Evolutionary conservation across 805 yeast genomes (phyloP).

Genomic region (Cyberlindnera mycetangii): DNA sequence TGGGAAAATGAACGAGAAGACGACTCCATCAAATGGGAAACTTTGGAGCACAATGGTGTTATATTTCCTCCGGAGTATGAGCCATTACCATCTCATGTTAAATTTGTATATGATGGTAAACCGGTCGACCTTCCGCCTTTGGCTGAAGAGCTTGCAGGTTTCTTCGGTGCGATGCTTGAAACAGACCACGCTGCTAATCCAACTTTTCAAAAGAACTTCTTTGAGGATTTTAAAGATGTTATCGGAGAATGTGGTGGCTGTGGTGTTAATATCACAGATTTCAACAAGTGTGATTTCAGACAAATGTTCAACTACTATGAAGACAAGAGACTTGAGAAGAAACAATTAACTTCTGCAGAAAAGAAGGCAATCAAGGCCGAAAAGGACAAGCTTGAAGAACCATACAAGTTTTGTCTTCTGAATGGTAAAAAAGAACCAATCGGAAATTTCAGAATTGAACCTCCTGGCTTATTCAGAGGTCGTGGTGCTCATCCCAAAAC

Average conservation of each 20-base stretch:
- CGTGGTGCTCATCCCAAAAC: slow-evolving; percentile 97
- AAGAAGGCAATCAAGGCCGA: slow-evolving; percentile 71
- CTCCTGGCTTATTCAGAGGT: slow-evolving; percentile 94
- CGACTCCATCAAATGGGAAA: slow-evolving; percentile 81
- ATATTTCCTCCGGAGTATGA: slow-evolving; percentile 91
- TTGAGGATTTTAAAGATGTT: slow-evolving; percentile 69
- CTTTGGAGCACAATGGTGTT: slow-evolving; percentile 86
- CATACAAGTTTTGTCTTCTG: slow-evolving; percentile 71
- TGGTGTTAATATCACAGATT: slow-evolving; percentile 48
- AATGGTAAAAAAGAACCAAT: slow-evolving; percentile 91
- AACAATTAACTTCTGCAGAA: slow-evolving; percentile 63
- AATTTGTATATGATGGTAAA: slow-evolving; percentile 69
- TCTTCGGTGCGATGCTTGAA: slow-evolving; percentile 83
- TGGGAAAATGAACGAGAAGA: slow-evolving; percentile 76
- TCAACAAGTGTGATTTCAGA: slow-evolving; percentile 73
- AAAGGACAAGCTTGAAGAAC: slow-evolving; percentile 74
- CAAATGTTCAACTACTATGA: slow-evolving; percentile 74
- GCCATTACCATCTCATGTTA: slow-evolving; percentile 76
- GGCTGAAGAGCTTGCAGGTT: slow-evolving; percentile 97
- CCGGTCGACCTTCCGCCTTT: slow-evolving; percentile 71
- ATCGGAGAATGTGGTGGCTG: slow-evolving; percentile 70
- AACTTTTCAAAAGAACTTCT: slow-evolving; percentile 82
- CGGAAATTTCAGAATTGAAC: slow-evolving; percentile 92
- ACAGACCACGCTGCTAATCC: slow-evolving; percentile 89
- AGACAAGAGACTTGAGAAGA: slow-evolving; percentile 65